Base-by-base conservation (phyloP, 2,329 filamentous ascomycete genomes). In the Catunica adiposa region DNA sequence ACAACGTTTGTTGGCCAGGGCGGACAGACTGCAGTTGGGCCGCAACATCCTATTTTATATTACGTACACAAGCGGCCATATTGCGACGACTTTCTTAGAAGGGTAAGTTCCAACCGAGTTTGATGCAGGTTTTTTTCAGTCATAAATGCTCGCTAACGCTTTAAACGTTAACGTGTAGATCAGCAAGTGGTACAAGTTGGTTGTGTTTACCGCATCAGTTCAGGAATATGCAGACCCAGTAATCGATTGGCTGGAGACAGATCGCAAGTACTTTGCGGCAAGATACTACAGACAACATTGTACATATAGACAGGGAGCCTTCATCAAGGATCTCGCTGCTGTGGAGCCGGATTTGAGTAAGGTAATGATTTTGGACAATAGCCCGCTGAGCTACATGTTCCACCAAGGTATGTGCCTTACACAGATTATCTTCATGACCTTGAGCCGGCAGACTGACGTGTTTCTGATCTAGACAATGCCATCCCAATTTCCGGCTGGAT, bases 401-500 rank as follows among this genome's bases (percentile, higher is more conserved):
- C 90, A 97, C 66, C 89, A 95, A 82, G 90, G 92, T 92, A 72
- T 66, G 78, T 66, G n/a, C 6, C 8, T 34, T 34, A 11, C 11
- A n/a, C 29, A 11, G 29, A 34, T 34, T 34, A 34, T 20, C 9
- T 8, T 20, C 11, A 51, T 11, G 31, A 14, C 54, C 44, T 29
- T 22, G 17, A 14, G 47, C 20, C 42, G 56, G 58, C 47, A 61
- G 61, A 44, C 4, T 55, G 37, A 42, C 8, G 15, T 15, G 14
- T 50, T 22, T 8, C 20, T 55, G 46, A 51, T 47, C 20, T 64
- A 98, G 92, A 98, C 69, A 98, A 98, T 71, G 92, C 92, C 53
- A 96, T 98, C 64, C 92, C 92, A 2, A 97, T 98, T 66, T 90
- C 97, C 72, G 92, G 92, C 65, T 98, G 92, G 92, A 97, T 98